A percentile compares a stretch with the other conserved stretches of the same genome.
Evolutionary conservation across 2,329 filamentous ascomycete genomes (phyloP).

Genomic region (Sordariomycetes sp.): DNA sequence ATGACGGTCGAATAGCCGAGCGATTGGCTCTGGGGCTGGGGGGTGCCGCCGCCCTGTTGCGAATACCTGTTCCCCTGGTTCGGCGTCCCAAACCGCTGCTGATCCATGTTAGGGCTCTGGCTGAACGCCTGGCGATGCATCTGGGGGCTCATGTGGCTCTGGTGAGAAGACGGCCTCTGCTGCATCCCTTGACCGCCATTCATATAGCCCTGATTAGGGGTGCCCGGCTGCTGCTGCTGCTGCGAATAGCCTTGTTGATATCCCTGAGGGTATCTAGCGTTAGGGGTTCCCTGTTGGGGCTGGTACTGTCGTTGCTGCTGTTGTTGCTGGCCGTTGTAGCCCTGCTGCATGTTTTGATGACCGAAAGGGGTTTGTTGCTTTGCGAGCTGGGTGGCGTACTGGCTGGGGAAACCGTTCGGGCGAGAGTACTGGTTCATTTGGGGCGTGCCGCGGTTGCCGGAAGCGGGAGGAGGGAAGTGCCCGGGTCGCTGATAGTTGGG

Average conservation of each 20-base stretch:
- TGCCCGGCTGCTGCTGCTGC: constrained; percentile 20
- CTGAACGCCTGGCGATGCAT: constrained; percentile 25
- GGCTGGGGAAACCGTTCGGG: constrained; percentile 35
- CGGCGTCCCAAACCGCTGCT: constrained; percentile 21
- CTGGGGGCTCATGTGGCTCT: too few relatives aligned
- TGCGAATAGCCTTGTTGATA: constrained; percentile 24
- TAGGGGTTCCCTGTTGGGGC: constrained; percentile 30
- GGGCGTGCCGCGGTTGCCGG: constrained; percentile 27
- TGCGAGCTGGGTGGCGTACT: constrained; percentile 38
- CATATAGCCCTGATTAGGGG: constrained; percentile 28
- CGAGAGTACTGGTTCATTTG: constrained; percentile 40
- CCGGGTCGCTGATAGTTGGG: constrained; percentile 21
- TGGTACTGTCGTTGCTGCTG: constrained; percentile 32
- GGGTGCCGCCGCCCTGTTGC: constrained; percentile 21
- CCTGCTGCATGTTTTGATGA: constrained; percentile 40
- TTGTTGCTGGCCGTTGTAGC: constrained; percentile 32
- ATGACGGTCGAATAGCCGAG: constrained; percentile 41
- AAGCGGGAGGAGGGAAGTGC: constrained; percentile 7
- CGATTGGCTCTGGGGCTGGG: constrained; percentile 19
- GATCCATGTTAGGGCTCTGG: constrained; percentile 27
- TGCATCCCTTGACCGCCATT: constrained; percentile 25
- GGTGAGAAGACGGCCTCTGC: constrained; percentile 24
- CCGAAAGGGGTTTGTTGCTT: constrained; percentile 44
- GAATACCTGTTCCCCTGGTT: constrained; percentile 16
- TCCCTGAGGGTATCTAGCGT: constrained; percentile 28